Base-by-base conservation (phyloP, 441 rosid species). In the Croton laevigatus region DNA sequence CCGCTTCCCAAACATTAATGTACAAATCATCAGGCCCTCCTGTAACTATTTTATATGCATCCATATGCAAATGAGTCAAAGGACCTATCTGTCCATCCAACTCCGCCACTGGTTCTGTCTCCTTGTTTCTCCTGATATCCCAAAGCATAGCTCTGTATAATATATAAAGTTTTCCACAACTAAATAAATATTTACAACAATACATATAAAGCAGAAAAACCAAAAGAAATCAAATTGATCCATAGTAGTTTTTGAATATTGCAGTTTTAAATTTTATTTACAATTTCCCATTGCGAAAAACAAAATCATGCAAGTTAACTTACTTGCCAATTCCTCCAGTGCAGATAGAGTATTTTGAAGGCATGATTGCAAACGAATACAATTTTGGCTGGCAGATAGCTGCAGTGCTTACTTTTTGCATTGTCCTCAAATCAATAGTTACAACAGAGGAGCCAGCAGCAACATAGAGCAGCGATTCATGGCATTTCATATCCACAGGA, bases 401-500 rank as follows among this genome's bases (percentile, higher is more conserved):
- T 14, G 75, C 70, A 71, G 80, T 75, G 66, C 44, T 59, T 52
- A 82, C 92, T 81, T 78, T 86, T 72, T 73, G 83, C 92, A 88
- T 86, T 65, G 88, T 86, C 81, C 95, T 88, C 65, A 89, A 74
- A 83, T 89, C 92, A 65, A 89, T 66, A 40, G 79, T 55, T 27
- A 69, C 72, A 57, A 87, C 89, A 65, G 82, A 80, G 67, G 82
- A 81, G 71, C 95, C 88, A 45, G 91, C 78, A 60, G 92, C 95
- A 79, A 89, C 76, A 78, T 81, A 88, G 23, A 89, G 82, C 73
- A 86, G 73, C 0, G 89, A 81, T 60, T 86, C 95, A 66, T 80
- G 77, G 78, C 91, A 85, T 72, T 77, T 82, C 87, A 88, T 78
- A 71, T 68, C 81, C 59, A 89, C 73, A 37, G 91, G 85, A 27